Base-by-base conservation (phyloP, 192 early-diverging fungal species). In the Backusella australiensis region DNA sequence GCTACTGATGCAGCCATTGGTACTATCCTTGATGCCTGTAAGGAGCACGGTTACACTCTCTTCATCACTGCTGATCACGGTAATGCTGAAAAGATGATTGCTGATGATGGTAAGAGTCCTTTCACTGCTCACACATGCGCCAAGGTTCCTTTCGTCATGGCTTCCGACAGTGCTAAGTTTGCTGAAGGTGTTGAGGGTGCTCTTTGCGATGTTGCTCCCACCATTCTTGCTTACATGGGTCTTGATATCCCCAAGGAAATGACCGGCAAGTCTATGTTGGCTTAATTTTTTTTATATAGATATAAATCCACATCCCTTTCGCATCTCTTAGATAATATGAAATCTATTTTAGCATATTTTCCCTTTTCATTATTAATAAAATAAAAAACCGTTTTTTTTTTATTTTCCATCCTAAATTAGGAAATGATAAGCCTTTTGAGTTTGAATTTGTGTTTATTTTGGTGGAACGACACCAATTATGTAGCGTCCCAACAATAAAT, bases 41-140 rank as follows among this genome's bases (percentile, higher is more conserved):
- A 95, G 82, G 81, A 85, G 71, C 85, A 94, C 73, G 94, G 93
- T 26, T 99, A 98, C 80, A 86, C 91, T 52, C 86, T 99, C 49
- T 96, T 99, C 80, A 83, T 99, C 63, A 99, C 97, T 7, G 91
- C 98, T 8, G 98, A 99, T 85, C 98, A 99, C 83, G 98, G 98
- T 42, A 99, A 99, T 80, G 97, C 97, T 35, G 98, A 99, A 80
- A 95, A 99, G 90, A 99, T 99, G 97, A 68, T 97, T 52, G 87
- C 90, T 9, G 93, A 91, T 69, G 95, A 97, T 74, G 89, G 88
- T 68, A 86, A 81, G 32, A 90, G 91, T 52, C 98, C 98, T 39
- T 96, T 97, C 83, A 99, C 98, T 23, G 97, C 97, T 67, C 98
- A 99, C 86, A 99, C 98, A 34, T 93, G 91, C 67, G 82, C 86